Evolutionary conservation across 2,329 filamentous ascomycete species (phyloP).

Genomic region (Fonsecaea monophora): DNA sequence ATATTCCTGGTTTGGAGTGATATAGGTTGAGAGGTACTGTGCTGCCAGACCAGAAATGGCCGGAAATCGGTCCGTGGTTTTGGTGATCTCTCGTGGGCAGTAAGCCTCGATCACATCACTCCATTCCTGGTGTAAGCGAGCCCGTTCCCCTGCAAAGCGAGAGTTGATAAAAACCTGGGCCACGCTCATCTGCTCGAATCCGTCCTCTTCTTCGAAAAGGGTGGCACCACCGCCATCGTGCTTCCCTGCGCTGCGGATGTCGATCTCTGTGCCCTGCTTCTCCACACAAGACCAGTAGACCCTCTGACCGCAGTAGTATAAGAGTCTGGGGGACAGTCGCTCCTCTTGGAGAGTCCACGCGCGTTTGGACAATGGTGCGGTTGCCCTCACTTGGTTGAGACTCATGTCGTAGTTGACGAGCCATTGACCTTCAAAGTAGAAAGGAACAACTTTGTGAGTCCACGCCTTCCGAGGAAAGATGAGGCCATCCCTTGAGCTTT

Average conservation of each 20-base stretch:
- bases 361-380: conserved; percentile 8
- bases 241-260: neutral
- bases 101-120: conserved; percentile 14
- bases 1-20: conserved; percentile 16
- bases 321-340: conserved; percentile 9
- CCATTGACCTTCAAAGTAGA: conserved; percentile 15
- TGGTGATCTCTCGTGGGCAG: conserved; percentile 5
- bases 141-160: neutral
- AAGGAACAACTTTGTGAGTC: conserved; percentile 9
- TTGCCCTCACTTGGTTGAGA: conserved; percentile 16
- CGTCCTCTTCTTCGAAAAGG: neutral
- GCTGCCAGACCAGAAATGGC: conserved; percentile 18
- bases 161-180: conserved; percentile 7
- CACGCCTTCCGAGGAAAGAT: conserved; percentile 6
- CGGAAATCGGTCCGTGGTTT: conserved; percentile 8
- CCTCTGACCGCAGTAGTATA: conserved; percentile 18
- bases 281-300: conserved; percentile 18
- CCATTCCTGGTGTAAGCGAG: conserved; percentile 10
- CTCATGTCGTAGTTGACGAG: conserved; percentile 13
- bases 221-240: neutral
- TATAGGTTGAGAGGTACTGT: conserved; percentile 11
- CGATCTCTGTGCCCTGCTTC: conserved; percentile 15
- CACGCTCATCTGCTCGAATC: conserved; percentile 10
- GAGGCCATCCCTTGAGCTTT: conserved; percentile 4
- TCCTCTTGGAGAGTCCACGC: conserved; percentile 19